Evolutionary conservation across 176 grass and related monocot genomes (phyloP).

Genomic region (Dendrocalamus sinicus): DNA sequence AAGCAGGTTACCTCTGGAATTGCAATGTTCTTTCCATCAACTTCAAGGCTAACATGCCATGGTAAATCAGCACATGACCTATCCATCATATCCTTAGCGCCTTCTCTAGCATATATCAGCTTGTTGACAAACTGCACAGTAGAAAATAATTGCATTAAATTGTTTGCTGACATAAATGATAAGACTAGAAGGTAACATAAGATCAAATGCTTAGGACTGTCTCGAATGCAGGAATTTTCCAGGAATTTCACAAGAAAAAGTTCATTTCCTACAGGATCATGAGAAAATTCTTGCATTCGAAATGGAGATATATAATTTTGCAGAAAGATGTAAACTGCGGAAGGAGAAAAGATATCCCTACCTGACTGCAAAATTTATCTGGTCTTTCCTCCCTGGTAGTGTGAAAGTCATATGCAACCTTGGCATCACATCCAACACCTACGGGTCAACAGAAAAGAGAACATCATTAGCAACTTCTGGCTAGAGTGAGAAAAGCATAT

Average conservation of each 20-base stretch:
- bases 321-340: slow-evolving; percentile 1
- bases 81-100: slow-evolving; percentile 94
- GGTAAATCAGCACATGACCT: slow-evolving; percentile 93
- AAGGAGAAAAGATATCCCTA: slow-evolving; percentile 32
- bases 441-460: slow-evolving; percentile 31
- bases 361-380: slow-evolving; percentile 89
- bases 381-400: slow-evolving; percentile 82
- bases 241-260: slow-evolving; percentile 17
- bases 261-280: neutral
- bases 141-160: slow-evolving; percentile 12
- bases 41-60: slow-evolving; percentile 87
- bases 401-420: slow-evolving; percentile 94
- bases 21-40: slow-evolving; percentile 78
- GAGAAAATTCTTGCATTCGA: neutral
- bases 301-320: neutral
- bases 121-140: slow-evolving; percentile 87
- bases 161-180: neutral
- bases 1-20: slow-evolving; percentile 79
- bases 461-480: slow-evolving; percentile 14
- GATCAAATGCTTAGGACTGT: neutral
- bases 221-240: neutral
- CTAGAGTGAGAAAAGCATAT: slow-evolving; percentile 16
- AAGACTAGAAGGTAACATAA: slow-evolving; percentile 11
- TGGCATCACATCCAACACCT: slow-evolving; percentile 99
- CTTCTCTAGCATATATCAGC: slow-evolving; percentile 96